These are phyloP conservation scores for Hsuehochloa calcarea DNA, from an alignment of 176 grass and related monocot species.

Conservation along the genomic window DNA sequence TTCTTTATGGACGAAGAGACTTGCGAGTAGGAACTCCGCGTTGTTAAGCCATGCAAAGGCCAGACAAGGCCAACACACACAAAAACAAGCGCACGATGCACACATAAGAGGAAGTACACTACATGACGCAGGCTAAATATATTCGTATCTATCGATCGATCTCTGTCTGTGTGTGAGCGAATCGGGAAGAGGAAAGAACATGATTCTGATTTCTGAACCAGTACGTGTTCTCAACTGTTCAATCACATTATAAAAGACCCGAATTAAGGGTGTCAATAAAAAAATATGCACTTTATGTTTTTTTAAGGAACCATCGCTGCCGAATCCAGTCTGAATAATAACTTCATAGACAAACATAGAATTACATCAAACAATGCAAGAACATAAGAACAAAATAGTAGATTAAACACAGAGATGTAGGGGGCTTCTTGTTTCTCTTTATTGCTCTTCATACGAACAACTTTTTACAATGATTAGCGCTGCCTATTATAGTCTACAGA, in stretches of 20 bases:
- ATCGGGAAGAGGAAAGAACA: not conserved
- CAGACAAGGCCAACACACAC: too few species aligned
- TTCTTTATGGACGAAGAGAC: not conserved
- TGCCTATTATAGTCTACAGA: too few species aligned
- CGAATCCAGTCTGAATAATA: too few species aligned
- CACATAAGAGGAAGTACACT: not conserved
- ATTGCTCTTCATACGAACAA: too few species aligned
- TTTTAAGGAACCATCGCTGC: too few species aligned
- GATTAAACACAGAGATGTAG: too few species aligned
- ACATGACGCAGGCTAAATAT: not conserved
- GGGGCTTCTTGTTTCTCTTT: too few species aligned
- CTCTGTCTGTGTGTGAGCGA: not conserved
- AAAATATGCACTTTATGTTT: not conserved
- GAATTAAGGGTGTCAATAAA: not conserved
- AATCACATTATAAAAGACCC: not conserved
- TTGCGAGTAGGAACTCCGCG: not conserved
- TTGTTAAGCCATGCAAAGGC: conserved; percentile 27
- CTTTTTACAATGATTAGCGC: too few species aligned
- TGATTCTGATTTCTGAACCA: not conserved
- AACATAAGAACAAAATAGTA: too few species aligned
- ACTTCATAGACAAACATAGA: too few species aligned
- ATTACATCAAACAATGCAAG: too few species aligned
- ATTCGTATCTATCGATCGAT: not conserved
- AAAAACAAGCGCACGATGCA: not conserved
- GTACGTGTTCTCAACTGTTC: not conserved